phyloP scores from a whole-genome alignment of 495 filamentous ascomycete genomes.

The Aspergillus olivimuriae region DNA sequence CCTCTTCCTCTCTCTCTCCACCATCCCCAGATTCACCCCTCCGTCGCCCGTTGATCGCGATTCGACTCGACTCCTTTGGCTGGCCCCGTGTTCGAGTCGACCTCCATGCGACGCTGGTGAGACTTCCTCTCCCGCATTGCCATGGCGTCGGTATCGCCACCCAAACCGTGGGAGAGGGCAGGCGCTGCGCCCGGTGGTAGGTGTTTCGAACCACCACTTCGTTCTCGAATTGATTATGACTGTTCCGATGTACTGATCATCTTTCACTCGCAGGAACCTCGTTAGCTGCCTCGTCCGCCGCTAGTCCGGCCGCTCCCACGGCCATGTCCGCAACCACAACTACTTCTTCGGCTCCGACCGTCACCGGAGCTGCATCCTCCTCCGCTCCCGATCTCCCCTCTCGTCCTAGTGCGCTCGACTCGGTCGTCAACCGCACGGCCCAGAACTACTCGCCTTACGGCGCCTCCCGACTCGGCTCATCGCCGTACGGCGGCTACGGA shows the following conservation, averaged over 20 bases:
- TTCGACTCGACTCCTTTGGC: not conserved
- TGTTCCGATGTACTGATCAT: slow-evolving; percentile 3
- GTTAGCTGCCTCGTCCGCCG: slow-evolving; percentile 30
- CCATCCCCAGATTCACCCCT: slow-evolving; percentile 7
- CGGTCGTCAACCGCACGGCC: slow-evolving; percentile 76
- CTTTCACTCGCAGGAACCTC: slow-evolving; percentile 26
- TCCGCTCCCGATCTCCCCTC: slow-evolving; percentile 70
- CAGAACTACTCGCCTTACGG: slow-evolving; percentile 76
- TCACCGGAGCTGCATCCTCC: slow-evolving; percentile 38
- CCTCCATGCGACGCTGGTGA: slow-evolving; percentile 31
- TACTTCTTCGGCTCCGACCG: slow-evolving; percentile 30
- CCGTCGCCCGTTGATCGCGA: slow-evolving; percentile 6
- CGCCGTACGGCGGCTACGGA: slow-evolving; percentile 43
- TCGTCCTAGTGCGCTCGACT: slow-evolving; percentile 66
- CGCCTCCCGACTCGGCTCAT: slow-evolving; percentile 50
- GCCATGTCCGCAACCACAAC: slow-evolving; percentile 30
- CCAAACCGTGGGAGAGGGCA: slow-evolving; percentile 91
- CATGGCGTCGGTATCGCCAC: slow-evolving; percentile 68
- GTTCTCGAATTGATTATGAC: not conserved
- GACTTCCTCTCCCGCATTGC: slow-evolving; percentile 17
- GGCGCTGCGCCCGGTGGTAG: slow-evolving; percentile 55
- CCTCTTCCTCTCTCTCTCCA: slow-evolving; percentile 11
- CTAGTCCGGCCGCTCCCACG: slow-evolving; percentile 32
- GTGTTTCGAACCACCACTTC: slow-evolving; percentile 3
- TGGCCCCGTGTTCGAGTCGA: slow-evolving; percentile 4